These are phyloP conservation scores for Vigna hirtella DNA, from an alignment of 306 rosid genomes.

Conservation along the genomic window DNA sequence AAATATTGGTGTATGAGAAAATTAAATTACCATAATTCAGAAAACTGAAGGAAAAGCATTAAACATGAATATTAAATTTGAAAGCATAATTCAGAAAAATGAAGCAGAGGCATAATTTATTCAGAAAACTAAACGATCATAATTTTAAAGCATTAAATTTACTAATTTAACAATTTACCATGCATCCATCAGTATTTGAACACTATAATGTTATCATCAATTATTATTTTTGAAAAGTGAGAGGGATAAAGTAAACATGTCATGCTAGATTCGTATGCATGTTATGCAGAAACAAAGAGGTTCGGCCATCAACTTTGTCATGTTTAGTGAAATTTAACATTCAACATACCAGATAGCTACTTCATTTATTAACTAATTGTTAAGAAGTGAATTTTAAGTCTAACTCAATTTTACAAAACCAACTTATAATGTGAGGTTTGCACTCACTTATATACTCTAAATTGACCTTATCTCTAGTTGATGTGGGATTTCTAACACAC, in stretches of 20 bases:
- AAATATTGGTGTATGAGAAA: slow-evolving; percentile 33
- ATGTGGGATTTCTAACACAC: no score
- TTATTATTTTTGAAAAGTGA: slow-evolving; percentile 15
- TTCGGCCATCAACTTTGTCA: slow-evolving; percentile 29
- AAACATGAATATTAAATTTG: neutral
- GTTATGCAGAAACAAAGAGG: slow-evolving; percentile 28
- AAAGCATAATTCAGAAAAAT: neutral
- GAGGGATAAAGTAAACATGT: neutral
- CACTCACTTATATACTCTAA: no score
- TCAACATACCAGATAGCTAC: slow-evolving; percentile 33
- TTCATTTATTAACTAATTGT: neutral
- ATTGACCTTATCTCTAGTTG: no score
- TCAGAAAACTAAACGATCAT: neutral
- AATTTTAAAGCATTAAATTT: slow-evolving; percentile 21
- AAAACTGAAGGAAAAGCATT: slow-evolving; percentile 24
- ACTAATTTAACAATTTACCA: neutral
- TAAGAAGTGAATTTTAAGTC: no score
- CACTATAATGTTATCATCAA: slow-evolving; percentile 13
- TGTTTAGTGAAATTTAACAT: slow-evolving; percentile 9
- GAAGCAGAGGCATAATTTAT: neutral
- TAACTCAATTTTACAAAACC: no score
- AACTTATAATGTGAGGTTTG: no score
- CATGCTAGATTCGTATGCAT: slow-evolving; percentile 28
- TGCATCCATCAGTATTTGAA: slow-evolving; percentile 26
- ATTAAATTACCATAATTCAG: slow-evolving; percentile 19